phyloP scores from a whole-genome alignment of 129 eudicot genomes.

The Tagetes patula region DNA sequence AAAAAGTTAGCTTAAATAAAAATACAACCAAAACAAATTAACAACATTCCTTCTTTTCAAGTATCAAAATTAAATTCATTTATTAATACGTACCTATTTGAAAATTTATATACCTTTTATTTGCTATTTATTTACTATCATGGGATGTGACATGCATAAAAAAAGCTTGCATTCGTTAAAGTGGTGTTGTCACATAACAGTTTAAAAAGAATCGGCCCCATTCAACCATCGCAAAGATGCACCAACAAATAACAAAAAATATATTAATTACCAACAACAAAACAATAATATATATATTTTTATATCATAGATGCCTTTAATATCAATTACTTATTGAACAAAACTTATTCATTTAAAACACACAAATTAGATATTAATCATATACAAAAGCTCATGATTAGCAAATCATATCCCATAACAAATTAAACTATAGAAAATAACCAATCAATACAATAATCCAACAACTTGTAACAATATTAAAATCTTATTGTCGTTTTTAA shows the following conservation, averaged over 20 bases:
- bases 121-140: slow-evolving; percentile 19
- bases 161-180: slow-evolving; percentile 36
- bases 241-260: slow-evolving; percentile 19
- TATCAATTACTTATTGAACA: slow-evolving; percentile 3
- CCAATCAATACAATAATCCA: slow-evolving; percentile 7
- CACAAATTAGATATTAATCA: background rate
- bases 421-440: slow-evolving; percentile 3
- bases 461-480: background rate
- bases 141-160: slow-evolving; percentile 37
- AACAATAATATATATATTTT: background rate
- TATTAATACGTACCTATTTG: background rate
- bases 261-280: background rate
- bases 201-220: slow-evolving; percentile 30
- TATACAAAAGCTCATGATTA: background rate
- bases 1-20: background rate
- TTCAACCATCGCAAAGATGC: slow-evolving; percentile 19
- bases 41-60: background rate
- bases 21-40: background rate
- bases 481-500: slow-evolving; percentile 17
- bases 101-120: background rate
- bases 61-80: background rate
- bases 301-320: background rate
- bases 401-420: background rate
- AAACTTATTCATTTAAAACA: background rate
- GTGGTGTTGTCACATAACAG: slow-evolving; percentile 35